Percentiles rank a stretch among this genome's conserved stretches.
phyloP scores from a whole-genome alignment of 371 early-diverging fungal species.

The Choanephora cucurbitarum region DNA sequence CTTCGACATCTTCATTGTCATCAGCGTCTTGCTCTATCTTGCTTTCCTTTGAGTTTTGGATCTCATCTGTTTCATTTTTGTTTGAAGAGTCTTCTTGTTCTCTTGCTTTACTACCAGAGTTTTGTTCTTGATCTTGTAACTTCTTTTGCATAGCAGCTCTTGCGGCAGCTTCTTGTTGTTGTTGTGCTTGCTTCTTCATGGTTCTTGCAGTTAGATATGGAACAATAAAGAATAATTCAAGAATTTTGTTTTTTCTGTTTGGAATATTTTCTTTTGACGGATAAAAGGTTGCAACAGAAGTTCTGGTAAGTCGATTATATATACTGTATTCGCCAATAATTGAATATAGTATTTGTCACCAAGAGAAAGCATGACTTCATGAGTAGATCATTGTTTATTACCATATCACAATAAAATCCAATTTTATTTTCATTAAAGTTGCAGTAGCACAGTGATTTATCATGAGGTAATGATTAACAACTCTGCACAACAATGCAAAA shows the following conservation, averaged over 20 bases:
- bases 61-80: background rate
- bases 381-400: conserved; percentile 8
- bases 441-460: background rate
- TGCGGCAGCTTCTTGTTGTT: conserved; percentile 15
- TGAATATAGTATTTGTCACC: background rate
- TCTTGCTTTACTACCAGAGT: background rate
- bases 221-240: conserved; percentile 26
- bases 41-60: background rate
- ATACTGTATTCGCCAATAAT: too few species aligned
- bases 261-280: background rate
- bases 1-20: background rate
- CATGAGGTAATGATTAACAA: background rate
- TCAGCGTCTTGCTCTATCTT: background rate
- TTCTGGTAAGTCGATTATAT: too few species aligned
- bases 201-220: conserved; percentile 23
- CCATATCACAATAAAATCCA: background rate
- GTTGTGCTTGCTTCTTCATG: conserved; percentile 23
- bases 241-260: conserved; percentile 9
- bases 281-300: too few species aligned
- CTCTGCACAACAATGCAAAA: background rate
- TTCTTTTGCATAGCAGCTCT: conserved; percentile 3
- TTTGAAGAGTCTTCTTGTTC: background rate
- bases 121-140: conserved; percentile 4
- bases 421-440: background rate
- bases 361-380: conserved; percentile 12